Conservation (phyloP, 2,329 filamentous ascomycete genomes). For the Lasiodiplodia citricola region DNA sequence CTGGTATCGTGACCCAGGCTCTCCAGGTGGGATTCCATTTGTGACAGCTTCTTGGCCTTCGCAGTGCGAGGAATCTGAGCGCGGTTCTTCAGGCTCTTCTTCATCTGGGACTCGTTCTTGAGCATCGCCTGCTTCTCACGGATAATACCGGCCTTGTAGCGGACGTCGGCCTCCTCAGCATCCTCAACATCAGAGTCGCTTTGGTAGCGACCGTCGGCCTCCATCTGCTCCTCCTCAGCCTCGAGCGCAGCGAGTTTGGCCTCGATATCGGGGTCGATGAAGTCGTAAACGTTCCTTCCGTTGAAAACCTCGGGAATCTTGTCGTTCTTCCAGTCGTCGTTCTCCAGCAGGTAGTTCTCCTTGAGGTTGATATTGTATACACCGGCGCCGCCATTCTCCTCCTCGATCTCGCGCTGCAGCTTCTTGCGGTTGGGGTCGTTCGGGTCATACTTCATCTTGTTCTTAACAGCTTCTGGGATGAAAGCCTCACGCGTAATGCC, state of each 20-base stretch:
- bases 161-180: slow-evolving; percentile 83
- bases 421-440: slow-evolving; percentile 81
- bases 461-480: slow-evolving; percentile 84
- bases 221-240: slow-evolving; percentile 91
- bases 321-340: slow-evolving; percentile 95
- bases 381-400: slow-evolving; percentile 90
- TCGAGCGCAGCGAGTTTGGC: slow-evolving; percentile 89
- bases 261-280: slow-evolving; percentile 95
- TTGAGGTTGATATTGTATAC: slow-evolving; percentile 95
- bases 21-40: slow-evolving; percentile 86
- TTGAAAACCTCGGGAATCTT: slow-evolving; percentile 92
- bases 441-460: slow-evolving; percentile 87
- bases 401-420: slow-evolving; percentile 86
- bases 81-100: slow-evolving; percentile 96
- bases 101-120: slow-evolving; percentile 92
- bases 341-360: slow-evolving; percentile 82
- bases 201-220: slow-evolving; percentile 92
- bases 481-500: slow-evolving; percentile 79
- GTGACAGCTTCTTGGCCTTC: slow-evolving; percentile 79
- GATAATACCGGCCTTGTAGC: slow-evolving; percentile 92
- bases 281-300: slow-evolving; percentile 97
- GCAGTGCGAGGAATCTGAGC: slow-evolving; percentile 87
- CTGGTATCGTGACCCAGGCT: slow-evolving; percentile 84
- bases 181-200: slow-evolving; percentile 76
- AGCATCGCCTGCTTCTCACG: slow-evolving; percentile 92